Conservation (phyloP, 768 basidiomycete genomes). For the Guyanaporus albipodus region DNA sequence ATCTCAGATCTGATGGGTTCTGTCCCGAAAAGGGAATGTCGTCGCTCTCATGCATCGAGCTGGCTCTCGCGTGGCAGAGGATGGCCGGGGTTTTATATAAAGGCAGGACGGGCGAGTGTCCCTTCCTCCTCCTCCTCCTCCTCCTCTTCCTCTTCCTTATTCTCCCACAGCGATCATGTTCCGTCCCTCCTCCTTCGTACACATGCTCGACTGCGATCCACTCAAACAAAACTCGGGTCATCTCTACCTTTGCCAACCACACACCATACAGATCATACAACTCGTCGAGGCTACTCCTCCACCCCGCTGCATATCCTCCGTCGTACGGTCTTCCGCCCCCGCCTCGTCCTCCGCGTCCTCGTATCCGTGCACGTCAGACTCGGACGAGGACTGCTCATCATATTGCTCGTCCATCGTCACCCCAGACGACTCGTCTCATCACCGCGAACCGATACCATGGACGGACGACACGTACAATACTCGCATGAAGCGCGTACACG, state of each 20-base stretch:
- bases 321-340: conserved; percentile 34
- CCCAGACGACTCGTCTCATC: conserved; percentile 34
- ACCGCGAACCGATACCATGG: conserved; percentile 22
- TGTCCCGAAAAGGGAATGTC: conserved; percentile 2
- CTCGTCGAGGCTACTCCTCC: conserved; percentile 65
- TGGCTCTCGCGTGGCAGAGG: conserved; percentile 33
- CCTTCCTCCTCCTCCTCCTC: too few species aligned
- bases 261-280: conserved; percentile 64
- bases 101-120: too few species aligned
- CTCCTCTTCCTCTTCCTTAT: conserved; percentile 3
- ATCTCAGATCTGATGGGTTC: conserved; percentile 24
- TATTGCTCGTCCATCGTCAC: conserved; percentile 68
- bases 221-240: conserved; percentile 38
- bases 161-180: conserved; percentile 25
- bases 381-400: conserved; percentile 52
- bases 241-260: conserved; percentile 46
- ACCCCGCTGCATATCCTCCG: conserved; percentile 37
- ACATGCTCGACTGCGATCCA: conserved; percentile 28
- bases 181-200: conserved; percentile 19
- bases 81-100: too few species aligned
- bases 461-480: conserved; percentile 49
- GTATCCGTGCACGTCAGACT: conserved; percentile 33
- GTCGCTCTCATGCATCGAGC: conserved; percentile 14
- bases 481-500: conserved; percentile 63
- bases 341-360: conserved; percentile 39